Base-by-base conservation (phyloP, 2,329 filamentous ascomycete species). In the Exophiala calicioides region DNA sequence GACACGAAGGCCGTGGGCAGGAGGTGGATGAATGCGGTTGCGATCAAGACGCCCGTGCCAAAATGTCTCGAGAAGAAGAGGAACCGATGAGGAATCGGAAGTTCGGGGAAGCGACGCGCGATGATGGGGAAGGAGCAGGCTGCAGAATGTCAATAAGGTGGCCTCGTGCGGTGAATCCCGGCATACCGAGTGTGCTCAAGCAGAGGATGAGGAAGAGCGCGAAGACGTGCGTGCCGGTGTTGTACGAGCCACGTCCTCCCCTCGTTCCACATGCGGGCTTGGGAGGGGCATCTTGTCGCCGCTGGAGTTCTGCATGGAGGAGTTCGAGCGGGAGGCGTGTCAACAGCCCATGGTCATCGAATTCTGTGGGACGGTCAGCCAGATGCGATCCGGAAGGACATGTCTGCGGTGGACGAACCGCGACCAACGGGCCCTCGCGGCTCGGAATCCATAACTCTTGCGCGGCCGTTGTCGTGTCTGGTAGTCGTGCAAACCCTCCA, bases 41-140 rank as follows among this genome's bases (percentile, higher is more conserved):
- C 87, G 52, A 93, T 84, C n/a, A 93, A 73, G 15, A 93, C 88
- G 49, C 88, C 88, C 1, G 88, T 93, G 61, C 88, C 86, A 56
- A 88, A 86, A 68, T 89, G 85, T 55, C 85, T 81, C 59, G 81
- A 83, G 53, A 83, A 71, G 63, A 86, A 85, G 53, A 85, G 75
- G 58, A 85, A 75, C 16, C 66, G 74, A 53, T 74, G 75, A 41
- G 83, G 82, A 44, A 78, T 77, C 40, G 73, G 76, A 44, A 81
- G 74, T 37, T 75, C 74, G 27, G 77, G 78, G 27, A 77, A 72
- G 54, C 79, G 77, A 42, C 78, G 77, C 7, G 81, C 84, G 44
- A 87, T 67, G 24, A 87, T 69, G 1, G 84, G 84, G 42, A 87
- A 82, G 3, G 77, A 81, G 62, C 82, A 86, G 21, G 81, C 82